A percentile compares a stretch with the other conserved stretches of the same genome.
Conservation (phyloP, 768 basidiomycete genomes). For the Trametes elegans region DNA sequence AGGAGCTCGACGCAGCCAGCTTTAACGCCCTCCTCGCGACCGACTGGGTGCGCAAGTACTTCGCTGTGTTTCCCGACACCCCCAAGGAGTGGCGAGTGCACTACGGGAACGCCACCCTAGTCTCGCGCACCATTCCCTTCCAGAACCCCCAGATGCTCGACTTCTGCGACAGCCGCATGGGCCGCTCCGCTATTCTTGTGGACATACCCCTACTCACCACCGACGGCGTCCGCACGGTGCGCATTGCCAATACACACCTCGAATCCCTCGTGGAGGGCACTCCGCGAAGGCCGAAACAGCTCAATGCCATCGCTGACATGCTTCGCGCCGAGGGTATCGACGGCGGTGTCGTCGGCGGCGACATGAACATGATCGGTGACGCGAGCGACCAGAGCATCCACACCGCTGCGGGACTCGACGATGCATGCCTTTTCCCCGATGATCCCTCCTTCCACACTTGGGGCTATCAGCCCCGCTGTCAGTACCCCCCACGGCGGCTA, state of each 20-base stretch:
- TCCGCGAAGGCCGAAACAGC: slow-evolving; percentile 42
- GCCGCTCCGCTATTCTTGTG: slow-evolving; percentile 55
- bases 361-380: slow-evolving; percentile 64
- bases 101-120: slow-evolving; percentile 73
- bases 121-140: slow-evolving; percentile 55
- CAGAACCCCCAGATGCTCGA: slow-evolving; percentile 47
- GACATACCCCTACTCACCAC: slow-evolving; percentile 49
- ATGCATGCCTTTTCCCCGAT: slow-evolving; percentile 48
- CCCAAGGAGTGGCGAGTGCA: slow-evolving; percentile 53
- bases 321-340: slow-evolving; percentile 45
- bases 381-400: slow-evolving; percentile 43
- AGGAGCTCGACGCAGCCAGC: slow-evolving; percentile 54
- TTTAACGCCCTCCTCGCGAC: slow-evolving; percentile 50
- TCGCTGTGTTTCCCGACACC: slow-evolving; percentile 55
- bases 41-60: slow-evolving; percentile 62
- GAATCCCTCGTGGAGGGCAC: slow-evolving; percentile 57
- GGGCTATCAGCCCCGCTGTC: slow-evolving; percentile 57
- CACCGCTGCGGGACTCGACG: slow-evolving; percentile 46
- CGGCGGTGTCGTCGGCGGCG: slow-evolving; percentile 66
- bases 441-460: slow-evolving; percentile 55
- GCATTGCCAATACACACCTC: slow-evolving; percentile 72
- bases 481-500: slow-evolving; percentile 52
- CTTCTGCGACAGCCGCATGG: slow-evolving; percentile 50
- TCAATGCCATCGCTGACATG: slow-evolving; percentile 49
- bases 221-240: slow-evolving; percentile 38